These are phyloP conservation scores for Panaeolus cyanescens DNA, from an alignment of 768 basidiomycete species.

Conservation along the genomic window DNA sequence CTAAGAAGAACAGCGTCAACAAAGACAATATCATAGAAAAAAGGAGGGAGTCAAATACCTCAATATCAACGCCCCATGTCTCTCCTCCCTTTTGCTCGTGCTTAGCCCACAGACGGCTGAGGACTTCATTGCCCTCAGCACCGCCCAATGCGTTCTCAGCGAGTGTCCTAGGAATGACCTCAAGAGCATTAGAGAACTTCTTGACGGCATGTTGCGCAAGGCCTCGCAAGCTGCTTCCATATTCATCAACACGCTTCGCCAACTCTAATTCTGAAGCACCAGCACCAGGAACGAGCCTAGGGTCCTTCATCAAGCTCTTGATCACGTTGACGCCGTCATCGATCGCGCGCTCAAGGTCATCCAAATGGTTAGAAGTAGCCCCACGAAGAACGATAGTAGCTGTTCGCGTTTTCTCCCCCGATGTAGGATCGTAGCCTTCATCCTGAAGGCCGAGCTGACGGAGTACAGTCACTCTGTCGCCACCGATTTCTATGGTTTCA, in stretches of 20 bases:
- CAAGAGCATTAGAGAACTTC: constrained; percentile 85
- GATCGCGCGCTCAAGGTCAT: constrained; percentile 94
- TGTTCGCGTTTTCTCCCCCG: constrained; percentile 77
- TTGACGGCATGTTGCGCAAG: constrained; percentile 93
- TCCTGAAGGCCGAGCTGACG: constrained; percentile 77
- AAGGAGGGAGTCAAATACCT: constrained; percentile 50
- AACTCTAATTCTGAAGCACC: constrained; percentile 95
- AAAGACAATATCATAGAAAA: neutral
- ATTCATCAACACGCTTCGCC: constrained; percentile 79
- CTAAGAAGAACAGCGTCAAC: constrained; percentile 33
- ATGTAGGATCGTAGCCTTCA: constrained; percentile 54
- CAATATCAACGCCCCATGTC: constrained; percentile 85
- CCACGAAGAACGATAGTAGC: constrained; percentile 96
- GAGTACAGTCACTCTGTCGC: constrained; percentile 96
- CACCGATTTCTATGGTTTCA: constrained; percentile 95
- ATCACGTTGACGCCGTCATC: constrained; percentile 98
- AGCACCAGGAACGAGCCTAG: constrained; percentile 88
- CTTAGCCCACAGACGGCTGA: constrained; percentile 87
- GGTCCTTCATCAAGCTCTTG: constrained; percentile 89
- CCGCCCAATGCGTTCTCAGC: constrained; percentile 95
- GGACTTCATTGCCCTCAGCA: constrained; percentile 90
- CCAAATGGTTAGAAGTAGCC: constrained; percentile 90
- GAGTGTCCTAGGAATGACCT: constrained; percentile 89
- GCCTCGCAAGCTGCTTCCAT: constrained; percentile 87
- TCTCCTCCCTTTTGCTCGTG: constrained; percentile 79